Evolutionary conservation across 1,284 basidiomycete species (phyloP).

Genomic region (Pseudozyma sp.): DNA sequence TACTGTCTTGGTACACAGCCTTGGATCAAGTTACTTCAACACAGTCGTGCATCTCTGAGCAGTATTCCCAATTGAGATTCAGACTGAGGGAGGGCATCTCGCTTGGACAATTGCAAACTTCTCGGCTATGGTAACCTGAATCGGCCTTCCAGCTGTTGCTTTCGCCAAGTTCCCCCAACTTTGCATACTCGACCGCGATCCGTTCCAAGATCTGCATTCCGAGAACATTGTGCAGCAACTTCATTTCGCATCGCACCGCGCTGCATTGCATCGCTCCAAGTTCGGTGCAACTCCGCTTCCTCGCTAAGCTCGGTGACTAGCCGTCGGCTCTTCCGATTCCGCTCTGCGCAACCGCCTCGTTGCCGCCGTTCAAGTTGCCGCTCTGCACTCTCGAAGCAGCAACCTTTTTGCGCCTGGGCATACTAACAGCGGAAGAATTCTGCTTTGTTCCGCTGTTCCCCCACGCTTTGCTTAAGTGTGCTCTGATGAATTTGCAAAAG

Average conservation of each 20-base stretch:
- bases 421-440: background rate
- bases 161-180: background rate
- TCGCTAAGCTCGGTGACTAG: background rate
- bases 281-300: slow-evolving; percentile 3
- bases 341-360: too few relatives aligned
- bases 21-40: too few relatives aligned
- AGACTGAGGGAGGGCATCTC: background rate
- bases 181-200: background rate
- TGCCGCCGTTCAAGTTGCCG: background rate
- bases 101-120: background rate
- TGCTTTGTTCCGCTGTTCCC: background rate
- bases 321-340: background rate
- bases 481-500: background rate
- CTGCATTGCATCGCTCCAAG: background rate
- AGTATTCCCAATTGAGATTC: too few relatives aligned
- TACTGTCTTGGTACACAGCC: too few relatives aligned
- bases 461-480: background rate
- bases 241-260: background rate
- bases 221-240: slow-evolving; percentile 3
- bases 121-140: slow-evolving; percentile 2
- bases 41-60: too few relatives aligned
- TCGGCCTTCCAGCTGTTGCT: background rate
- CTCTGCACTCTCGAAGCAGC: too few relatives aligned
- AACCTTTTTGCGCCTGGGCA: background rate
- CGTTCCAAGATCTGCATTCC: slow-evolving; percentile 14